Percentiles rank a stretch among this genome's conserved stretches.
phyloP scores from a whole-genome alignment of 306 rosid genomes.

The Castanopsis chinensis region DNA sequence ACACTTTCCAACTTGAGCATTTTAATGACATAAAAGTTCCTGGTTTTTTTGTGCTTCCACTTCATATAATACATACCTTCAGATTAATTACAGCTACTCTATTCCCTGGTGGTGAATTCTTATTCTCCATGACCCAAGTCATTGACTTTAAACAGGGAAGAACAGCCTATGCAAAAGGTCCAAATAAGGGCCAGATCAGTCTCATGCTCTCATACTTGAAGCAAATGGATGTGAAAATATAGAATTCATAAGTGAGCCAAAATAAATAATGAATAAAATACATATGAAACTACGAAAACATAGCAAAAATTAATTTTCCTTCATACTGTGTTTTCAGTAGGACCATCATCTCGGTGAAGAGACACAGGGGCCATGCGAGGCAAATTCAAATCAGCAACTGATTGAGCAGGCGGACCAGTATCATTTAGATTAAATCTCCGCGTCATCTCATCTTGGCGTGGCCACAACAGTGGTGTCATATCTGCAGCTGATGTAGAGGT shows the following conservation, averaged over 20 bases:
- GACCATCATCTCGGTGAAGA: slow-evolving; percentile 80
- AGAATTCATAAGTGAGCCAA: background rate
- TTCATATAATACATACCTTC: slow-evolving; percentile 50
- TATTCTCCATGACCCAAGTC: slow-evolving; percentile 99
- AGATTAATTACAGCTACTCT: slow-evolving; percentile 84
- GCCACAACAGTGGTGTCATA: slow-evolving; percentile 84
- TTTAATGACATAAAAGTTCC: background rate
- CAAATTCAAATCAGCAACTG: slow-evolving; percentile 71
- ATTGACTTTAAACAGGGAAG: slow-evolving; percentile 91
- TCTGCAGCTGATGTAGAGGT: slow-evolving; percentile 48
- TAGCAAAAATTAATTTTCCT: background rate
- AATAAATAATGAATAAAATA: background rate
- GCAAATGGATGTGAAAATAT: background rate
- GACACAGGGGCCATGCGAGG: slow-evolving; percentile 90
- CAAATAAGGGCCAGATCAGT: slow-evolving; percentile 19
- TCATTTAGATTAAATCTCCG: slow-evolving; percentile 78
- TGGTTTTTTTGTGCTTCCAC: slow-evolving; percentile 13
- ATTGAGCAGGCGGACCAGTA: slow-evolving; percentile 59
- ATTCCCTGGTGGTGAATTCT: slow-evolving; percentile 70
- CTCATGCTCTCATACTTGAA: slow-evolving; percentile 15
- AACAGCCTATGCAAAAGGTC: slow-evolving; percentile 51
- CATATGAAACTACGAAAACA: slow-evolving; percentile 1
- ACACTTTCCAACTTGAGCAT: background rate
- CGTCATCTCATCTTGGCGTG: slow-evolving; percentile 72
- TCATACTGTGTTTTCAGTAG: slow-evolving; percentile 70